These are phyloP conservation scores for Neurospora cerealis DNA, from an alignment of 495 filamentous ascomycete species.

Conservation along the genomic window DNA sequence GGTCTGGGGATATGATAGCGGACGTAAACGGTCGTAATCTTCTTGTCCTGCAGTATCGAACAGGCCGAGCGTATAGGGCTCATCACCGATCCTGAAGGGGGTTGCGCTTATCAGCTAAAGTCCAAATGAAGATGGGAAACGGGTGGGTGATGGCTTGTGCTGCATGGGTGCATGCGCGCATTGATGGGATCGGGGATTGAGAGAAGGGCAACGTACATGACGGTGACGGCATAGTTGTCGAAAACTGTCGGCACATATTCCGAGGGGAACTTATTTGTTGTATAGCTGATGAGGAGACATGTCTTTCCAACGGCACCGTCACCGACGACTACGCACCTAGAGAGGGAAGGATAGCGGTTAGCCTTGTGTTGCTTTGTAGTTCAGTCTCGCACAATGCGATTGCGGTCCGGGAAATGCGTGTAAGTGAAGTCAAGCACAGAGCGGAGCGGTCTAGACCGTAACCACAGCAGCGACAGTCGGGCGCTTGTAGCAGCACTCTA, in stretches of 20 bases:
- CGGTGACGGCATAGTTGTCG: constrained; percentile 98
- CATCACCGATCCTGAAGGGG: constrained; percentile 82
- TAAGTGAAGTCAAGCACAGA: neutral
- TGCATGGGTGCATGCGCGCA: neutral
- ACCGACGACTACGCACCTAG: constrained; percentile 94
- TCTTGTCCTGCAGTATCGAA: constrained; percentile 99
- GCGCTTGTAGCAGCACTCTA: neutral
- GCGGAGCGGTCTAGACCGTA: neutral
- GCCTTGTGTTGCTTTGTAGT: constrained; percentile 1
- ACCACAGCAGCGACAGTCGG: neutral
- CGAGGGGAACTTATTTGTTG: constrained; percentile 98
- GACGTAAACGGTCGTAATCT: constrained; percentile 96
- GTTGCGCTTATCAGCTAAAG: neutral
- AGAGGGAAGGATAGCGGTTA: constrained; percentile 6
- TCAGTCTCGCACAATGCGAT: neutral
- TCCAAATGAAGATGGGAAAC: neutral
- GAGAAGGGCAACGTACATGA: constrained; percentile 65
- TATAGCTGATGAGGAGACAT: constrained; percentile 96
- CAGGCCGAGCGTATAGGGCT: constrained; percentile 92
- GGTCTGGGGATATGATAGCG: constrained; percentile 94
- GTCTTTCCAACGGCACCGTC: constrained; percentile 99
- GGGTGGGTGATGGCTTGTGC: neutral
- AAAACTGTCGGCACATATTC: constrained; percentile 99
- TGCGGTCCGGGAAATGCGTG: neutral
- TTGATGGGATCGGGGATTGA: neutral